These are phyloP conservation scores for Paradendryphiella salina DNA, from an alignment of 2,329 filamentous ascomycete species.

Conservation along the genomic window DNA sequence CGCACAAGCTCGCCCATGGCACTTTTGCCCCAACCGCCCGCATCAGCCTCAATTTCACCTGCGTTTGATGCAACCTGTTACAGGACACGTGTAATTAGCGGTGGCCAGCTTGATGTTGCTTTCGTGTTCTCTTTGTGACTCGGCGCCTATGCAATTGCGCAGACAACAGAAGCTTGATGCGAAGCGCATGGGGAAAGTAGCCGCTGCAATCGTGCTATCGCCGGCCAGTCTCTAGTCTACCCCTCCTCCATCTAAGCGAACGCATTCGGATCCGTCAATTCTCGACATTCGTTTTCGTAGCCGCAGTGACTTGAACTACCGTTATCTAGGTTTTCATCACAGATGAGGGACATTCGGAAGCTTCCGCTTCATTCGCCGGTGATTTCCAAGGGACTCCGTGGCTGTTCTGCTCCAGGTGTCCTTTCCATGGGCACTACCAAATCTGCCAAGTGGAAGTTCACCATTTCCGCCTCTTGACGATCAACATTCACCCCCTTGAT, in stretches of 20 bases:
- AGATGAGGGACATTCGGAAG: neutral
- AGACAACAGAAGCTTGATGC: neutral
- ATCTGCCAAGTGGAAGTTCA: constrained; percentile 6
- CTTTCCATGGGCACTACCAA: constrained; percentile 3
- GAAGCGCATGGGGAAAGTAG: neutral
- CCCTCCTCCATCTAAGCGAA: constrained; percentile 17
- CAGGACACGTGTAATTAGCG: constrained; percentile 39
- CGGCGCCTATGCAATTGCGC: constrained; percentile 11
- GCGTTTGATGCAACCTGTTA: constrained; percentile 31
- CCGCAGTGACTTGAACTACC: neutral
- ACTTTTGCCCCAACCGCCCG: constrained; percentile 24
- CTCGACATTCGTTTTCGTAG: neutral
- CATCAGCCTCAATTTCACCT: constrained; percentile 38
- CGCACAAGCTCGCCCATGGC: constrained; percentile 27
- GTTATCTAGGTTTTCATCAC: neutral
- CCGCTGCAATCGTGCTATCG: constrained; percentile 5
- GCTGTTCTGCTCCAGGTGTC: constrained; percentile 12
- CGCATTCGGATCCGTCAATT: neutral
- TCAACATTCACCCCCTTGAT: constrained; percentile 2
- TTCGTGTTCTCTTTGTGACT: constrained; percentile 1
- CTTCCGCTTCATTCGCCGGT: neutral
- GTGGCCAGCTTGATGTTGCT: constrained; percentile 15
- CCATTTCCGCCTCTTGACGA: neutral
- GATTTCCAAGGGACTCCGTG: neutral
- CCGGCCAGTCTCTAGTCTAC: constrained; percentile 3